These are phyloP conservation scores for Multifurca ochricompacta DNA, from an alignment of 768 basidiomycete genomes.

Conservation along the genomic window DNA sequence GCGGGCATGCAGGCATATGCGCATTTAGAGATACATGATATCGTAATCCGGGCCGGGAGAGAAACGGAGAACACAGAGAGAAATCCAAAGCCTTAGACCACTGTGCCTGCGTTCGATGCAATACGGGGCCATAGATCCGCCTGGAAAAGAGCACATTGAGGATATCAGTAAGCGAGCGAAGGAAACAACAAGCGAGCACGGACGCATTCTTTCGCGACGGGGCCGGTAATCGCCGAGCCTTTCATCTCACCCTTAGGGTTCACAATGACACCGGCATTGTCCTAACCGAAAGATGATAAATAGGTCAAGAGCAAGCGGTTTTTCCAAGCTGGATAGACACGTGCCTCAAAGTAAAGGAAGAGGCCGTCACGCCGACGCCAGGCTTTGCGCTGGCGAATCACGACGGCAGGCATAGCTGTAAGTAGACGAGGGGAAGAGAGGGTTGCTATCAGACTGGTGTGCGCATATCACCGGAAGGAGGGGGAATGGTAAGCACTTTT, in stretches of 20 bases:
- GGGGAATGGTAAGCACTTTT: slow-evolving; percentile 67
- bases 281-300: slow-evolving; percentile 34
- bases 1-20: slow-evolving; percentile 11
- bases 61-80: slow-evolving; percentile 17
- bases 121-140: slow-evolving; percentile 99
- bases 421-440: neutral
- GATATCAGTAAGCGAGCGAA: neutral
- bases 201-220: slow-evolving; percentile 99
- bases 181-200: slow-evolving; percentile 28
- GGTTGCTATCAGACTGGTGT: neutral
- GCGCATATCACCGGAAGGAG: neutral
- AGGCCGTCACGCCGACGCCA: slow-evolving; percentile 98
- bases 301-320: neutral
- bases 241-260: slow-evolving; percentile 99
- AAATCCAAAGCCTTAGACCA: slow-evolving; percentile 59
- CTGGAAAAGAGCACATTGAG: slow-evolving; percentile 30
- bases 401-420: slow-evolving; percentile 91
- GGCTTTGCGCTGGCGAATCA: slow-evolving; percentile 95
- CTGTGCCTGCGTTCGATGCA: slow-evolving; percentile 96
- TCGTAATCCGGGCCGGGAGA: slow-evolving; percentile 16
- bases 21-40: slow-evolving; percentile 19
- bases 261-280: slow-evolving; percentile 95
- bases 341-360: slow-evolving; percentile 94
- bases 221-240: slow-evolving; percentile 93
- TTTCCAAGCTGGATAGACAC: slow-evolving; percentile 19